Percentiles rank a stretch among this genome's conserved stretches.
Evolutionary conservation across 768 basidiomycete species (phyloP).

Genomic region (Tephrocybe sp.): DNA sequence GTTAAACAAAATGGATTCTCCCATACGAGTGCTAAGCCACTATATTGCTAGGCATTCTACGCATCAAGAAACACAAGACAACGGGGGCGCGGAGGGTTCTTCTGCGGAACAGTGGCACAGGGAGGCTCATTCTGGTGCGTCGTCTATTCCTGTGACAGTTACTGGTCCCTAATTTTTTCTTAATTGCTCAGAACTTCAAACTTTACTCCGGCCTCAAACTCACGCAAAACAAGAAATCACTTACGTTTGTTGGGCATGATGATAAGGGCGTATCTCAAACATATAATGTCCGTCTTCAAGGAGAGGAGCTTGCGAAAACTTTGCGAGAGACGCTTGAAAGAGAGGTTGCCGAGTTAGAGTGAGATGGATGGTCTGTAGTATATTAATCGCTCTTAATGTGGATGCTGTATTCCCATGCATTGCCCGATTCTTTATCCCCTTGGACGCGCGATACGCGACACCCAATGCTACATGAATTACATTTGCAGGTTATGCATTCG

Average conservation of each 20-base stretch:
- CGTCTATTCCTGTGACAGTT: not conserved
- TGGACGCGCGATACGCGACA: not conserved
- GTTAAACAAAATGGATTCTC: conserved; percentile 22
- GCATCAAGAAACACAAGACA: conserved; percentile 74
- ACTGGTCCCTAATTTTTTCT: not conserved
- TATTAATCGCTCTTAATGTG: not conserved
- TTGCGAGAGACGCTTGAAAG: conserved; percentile 61
- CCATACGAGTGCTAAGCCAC: not conserved
- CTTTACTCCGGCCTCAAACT: conserved; percentile 60
- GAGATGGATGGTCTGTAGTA: conserved; percentile 9
- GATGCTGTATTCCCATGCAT: not conserved
- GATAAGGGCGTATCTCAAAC: conserved; percentile 49
- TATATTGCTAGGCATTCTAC: conserved; percentile 53
- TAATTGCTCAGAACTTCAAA: conserved; percentile 63
- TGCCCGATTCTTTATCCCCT: not conserved
- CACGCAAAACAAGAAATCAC: conserved; percentile 46
- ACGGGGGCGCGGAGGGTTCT: conserved; percentile 58
- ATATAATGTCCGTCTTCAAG: conserved; percentile 62
- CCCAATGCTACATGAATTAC: conserved; percentile 8
- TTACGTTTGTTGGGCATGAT: conserved; percentile 74
- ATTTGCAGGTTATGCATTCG: conserved; percentile 7
- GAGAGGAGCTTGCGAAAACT: conserved; percentile 54
- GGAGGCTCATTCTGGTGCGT: conserved; percentile 74
- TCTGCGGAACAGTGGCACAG: conserved; percentile 71
- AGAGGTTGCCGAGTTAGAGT: conserved; percentile 55